Conservation (phyloP, 2,329 filamentous ascomycete species). For the Diaporthe sp. region DNA sequence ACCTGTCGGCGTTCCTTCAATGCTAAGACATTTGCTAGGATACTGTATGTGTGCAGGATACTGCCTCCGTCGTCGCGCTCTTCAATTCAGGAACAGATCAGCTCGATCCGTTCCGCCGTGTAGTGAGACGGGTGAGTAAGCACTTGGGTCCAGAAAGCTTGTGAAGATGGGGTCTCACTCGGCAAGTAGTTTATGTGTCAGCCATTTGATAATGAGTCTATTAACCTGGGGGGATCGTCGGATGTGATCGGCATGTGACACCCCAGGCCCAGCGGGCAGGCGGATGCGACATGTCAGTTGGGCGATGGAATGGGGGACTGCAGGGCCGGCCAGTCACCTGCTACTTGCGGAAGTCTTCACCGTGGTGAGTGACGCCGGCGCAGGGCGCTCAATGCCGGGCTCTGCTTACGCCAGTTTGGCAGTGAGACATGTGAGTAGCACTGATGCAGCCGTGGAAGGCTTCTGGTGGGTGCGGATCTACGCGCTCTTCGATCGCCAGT, state of each 20-base stretch:
- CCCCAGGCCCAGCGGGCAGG: not conserved
- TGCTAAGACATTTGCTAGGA: not conserved
- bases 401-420: not conserved
- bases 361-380: constrained; percentile 21
- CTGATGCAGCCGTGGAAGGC: constrained; percentile 4
- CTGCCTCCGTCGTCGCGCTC: not conserved
- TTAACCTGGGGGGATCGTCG: not conserved
- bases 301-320: not conserved
- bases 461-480: constrained; percentile 6
- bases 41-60: not conserved
- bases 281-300: constrained; percentile 20
- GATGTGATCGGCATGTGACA: constrained; percentile 8
- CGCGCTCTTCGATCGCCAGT: constrained; percentile 19
- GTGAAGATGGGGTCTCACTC: not conserved
- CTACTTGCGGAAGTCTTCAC: constrained; percentile 31
- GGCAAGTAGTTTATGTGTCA: not conserved
- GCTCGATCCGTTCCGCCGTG: constrained; percentile 18
- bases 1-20: not conserved
- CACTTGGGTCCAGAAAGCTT: not conserved
- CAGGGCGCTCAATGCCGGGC: not conserved
- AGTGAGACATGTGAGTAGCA: not conserved
- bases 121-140: not conserved
- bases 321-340: constrained; percentile 14
- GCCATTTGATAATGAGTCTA: not conserved
- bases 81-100: constrained; percentile 15